phyloP scores from a whole-genome alignment of 2,329 filamentous ascomycete species.

The Trichoderma atroviride region DNA sequence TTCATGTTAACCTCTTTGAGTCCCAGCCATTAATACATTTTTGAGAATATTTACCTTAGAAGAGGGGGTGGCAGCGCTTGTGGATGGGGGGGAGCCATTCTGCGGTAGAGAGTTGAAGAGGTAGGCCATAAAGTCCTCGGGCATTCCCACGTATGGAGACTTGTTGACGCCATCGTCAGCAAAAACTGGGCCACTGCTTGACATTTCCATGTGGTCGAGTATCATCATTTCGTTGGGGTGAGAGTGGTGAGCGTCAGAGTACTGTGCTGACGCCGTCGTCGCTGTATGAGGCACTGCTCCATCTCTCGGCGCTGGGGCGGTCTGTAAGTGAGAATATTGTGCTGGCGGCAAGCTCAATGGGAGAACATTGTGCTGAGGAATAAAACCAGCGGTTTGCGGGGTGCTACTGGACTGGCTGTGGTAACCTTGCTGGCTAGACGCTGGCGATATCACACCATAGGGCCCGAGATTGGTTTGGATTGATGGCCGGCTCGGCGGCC shows the following conservation, averaged over 20 bases:
- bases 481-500: slow-evolving; percentile 49
- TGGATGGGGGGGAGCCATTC: slow-evolving; percentile 38
- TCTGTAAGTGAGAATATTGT: slow-evolving; percentile 49
- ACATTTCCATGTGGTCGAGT: slow-evolving; percentile 63
- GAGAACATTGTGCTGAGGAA: slow-evolving; percentile 63
- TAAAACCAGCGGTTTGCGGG: slow-evolving; percentile 54
- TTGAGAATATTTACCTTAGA: slow-evolving; percentile 49
- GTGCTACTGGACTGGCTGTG: slow-evolving; percentile 51
- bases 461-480: slow-evolving; percentile 52
- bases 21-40: not conserved
- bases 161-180: slow-evolving; percentile 79
- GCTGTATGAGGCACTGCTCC: slow-evolving; percentile 42
- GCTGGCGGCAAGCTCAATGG: slow-evolving; percentile 65
- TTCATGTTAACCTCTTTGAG: slow-evolving; percentile 33
- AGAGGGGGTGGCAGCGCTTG: slow-evolving; percentile 50
- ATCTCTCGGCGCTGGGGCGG: slow-evolving; percentile 37
- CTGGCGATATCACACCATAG: slow-evolving; percentile 58
- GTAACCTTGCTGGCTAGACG: slow-evolving; percentile 52
- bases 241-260: slow-evolving; percentile 49
- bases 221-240: slow-evolving; percentile 59
- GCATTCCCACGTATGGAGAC: slow-evolving; percentile 80
- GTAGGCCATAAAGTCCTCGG: slow-evolving; percentile 85
- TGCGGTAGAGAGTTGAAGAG: slow-evolving; percentile 64
- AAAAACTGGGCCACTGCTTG: slow-evolving; percentile 81
- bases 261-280: slow-evolving; percentile 46